phyloP scores from a whole-genome alignment of 352 stramenopile genomes.

The Phytopythium sindhum region DNA sequence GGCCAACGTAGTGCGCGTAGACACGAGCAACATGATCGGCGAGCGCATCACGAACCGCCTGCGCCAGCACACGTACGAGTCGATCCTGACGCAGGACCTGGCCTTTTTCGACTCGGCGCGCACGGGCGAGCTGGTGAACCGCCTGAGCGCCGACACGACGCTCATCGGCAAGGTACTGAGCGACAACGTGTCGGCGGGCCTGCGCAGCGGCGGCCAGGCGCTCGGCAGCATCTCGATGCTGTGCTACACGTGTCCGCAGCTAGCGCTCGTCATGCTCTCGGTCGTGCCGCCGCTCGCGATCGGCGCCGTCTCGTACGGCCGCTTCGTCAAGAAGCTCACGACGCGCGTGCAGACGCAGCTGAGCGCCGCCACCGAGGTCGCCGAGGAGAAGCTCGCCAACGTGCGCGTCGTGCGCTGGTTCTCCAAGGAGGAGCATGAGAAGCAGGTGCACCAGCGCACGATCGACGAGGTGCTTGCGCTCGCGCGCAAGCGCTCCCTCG shows the following conservation, averaged over 20 bases:
- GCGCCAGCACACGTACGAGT: constrained; percentile 74
- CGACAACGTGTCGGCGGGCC: constrained; percentile 76
- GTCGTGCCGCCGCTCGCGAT: constrained; percentile 92
- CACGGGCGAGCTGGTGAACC: constrained; percentile 91
- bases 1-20: constrained; percentile 67
- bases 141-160: constrained; percentile 88
- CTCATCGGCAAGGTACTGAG: constrained; percentile 92
- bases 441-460: constrained; percentile 49
- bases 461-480: constrained; percentile 60
- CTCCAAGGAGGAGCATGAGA: constrained; percentile 73
- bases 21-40: constrained; percentile 85
- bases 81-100: constrained; percentile 84
- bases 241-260: constrained; percentile 87
- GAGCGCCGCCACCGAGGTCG: constrained; percentile 88
- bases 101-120: constrained; percentile 89
- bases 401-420: constrained; percentile 93
- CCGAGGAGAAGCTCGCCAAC: constrained; percentile 91
- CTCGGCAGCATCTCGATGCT: constrained; percentile 88
- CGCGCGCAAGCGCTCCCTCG: constrained; percentile 66
- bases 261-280: constrained; percentile 88
- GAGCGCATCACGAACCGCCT: constrained; percentile 81
- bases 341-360: constrained; percentile 88
- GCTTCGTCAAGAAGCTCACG: constrained; percentile 85
- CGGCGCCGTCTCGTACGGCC: constrained; percentile 82
- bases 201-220: constrained; percentile 80